Evolutionary conservation across 306 rosid genomes (phyloP), one percentile per base, ranked within the genome.

Genomic region (Coriaria nepalensis): DNA sequence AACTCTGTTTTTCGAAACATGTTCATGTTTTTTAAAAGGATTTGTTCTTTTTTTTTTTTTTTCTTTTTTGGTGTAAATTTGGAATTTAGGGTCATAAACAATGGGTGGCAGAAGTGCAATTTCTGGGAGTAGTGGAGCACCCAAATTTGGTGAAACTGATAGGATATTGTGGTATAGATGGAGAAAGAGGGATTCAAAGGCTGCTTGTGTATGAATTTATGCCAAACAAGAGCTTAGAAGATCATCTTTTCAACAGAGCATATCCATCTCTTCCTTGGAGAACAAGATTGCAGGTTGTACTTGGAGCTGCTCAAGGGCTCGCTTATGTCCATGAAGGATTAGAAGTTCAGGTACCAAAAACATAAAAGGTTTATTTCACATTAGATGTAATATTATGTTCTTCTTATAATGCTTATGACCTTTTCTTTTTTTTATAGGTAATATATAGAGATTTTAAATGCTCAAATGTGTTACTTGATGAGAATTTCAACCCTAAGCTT

Each of bases 51-150:
- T 47, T 51, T 45, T 11, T 38, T 13, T 51, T 13, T 10, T 32
- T 52, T 37, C 44, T 44, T 64, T 13, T 7, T n/a, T 11, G 37
- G 51, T 9, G 14, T 36, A 37, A 42, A 32, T 54, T 34, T 34
- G 29, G 32, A n/a, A 36, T 40, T 20, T 47, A 79, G 96, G 96
- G 96, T 39, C 94, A 82, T 53, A 77, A 79, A 62, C 78, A 87
- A 68, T 87, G 96, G 94, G 61, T 77, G 45, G 78, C 92, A 37
- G 96, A 87, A 67, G 86, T 79, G 49, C 83, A 82, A 47, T 87
- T 79, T 79, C 84, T 82, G 13, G 81, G 96, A 9, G 77, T 87
- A 46, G 90, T 87, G 56, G 87, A 82, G 57, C 90, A 82, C 60
- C 94, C 84, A 12, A 79, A 82, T 72, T 92, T 87, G 7, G 94